These are phyloP conservation scores for Acanthamoeba lenticulata DNA, from an alignment of 208 protist genomes.

Conservation along the genomic window DNA sequence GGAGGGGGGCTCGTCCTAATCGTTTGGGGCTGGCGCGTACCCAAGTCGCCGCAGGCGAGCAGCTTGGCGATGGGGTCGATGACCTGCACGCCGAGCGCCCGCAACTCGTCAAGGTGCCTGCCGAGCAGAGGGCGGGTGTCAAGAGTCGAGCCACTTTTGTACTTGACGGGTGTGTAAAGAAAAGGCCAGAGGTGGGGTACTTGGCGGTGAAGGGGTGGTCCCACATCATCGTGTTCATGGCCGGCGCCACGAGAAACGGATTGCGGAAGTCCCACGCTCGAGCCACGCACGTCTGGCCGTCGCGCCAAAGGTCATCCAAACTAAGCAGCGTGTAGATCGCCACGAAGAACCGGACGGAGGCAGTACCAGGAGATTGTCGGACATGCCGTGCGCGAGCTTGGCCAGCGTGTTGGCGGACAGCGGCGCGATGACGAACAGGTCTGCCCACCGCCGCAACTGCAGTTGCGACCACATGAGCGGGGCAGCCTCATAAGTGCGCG, in stretches of 20 bases:
- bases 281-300: conserved; percentile 91
- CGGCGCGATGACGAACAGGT: conserved; percentile 95
- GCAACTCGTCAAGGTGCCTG: conserved; percentile 59
- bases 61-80: conserved; percentile 93
- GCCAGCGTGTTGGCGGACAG: conserved; percentile 97
- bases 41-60: conserved; percentile 95
- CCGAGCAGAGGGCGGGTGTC: neutral
- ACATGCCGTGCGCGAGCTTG: conserved; percentile 94
- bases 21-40: conserved; percentile 73
- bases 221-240: conserved; percentile 99
- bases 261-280: conserved; percentile 95
- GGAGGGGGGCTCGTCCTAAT: neutral
- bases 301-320: neutral
- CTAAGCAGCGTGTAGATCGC: neutral
- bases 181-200: conserved; percentile 80
- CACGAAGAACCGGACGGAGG: neutral
- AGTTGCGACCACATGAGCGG: conserved; percentile 73
- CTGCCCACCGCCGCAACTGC: conserved; percentile 93
- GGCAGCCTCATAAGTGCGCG: no score
- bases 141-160: no score
- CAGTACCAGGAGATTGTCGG: conserved; percentile 92
- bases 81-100: conserved; percentile 75
- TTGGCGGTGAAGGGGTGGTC: conserved; percentile 92
- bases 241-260: conserved; percentile 95
- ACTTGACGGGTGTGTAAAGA: conserved; percentile 41